Evolutionary conservation across 352 stramenopile genomes (phyloP).

Genomic region (Aphanomyces euteiches): DNA sequence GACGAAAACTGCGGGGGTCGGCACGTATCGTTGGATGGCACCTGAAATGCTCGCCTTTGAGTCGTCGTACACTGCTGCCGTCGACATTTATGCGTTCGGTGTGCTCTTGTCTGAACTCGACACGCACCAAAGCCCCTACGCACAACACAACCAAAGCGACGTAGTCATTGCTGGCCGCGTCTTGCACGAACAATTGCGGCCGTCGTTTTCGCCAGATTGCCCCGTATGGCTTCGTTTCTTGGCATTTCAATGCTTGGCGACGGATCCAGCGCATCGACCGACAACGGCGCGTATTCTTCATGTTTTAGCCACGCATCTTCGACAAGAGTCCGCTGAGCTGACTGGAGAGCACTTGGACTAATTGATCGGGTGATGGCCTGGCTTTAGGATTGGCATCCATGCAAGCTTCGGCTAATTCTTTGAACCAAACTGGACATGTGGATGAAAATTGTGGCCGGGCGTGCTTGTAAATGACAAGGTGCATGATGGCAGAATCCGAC

Average conservation of each 20-base stretch:
- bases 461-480: conserved; percentile 39
- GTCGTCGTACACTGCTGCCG: neutral
- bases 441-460: conserved; percentile 38
- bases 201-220: neutral
- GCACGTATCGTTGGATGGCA: conserved; percentile 17
- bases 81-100: conserved; percentile 24
- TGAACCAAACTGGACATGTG: conserved; percentile 40
- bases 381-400: conserved; percentile 20
- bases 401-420: conserved; percentile 36
- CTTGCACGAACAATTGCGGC: neutral
- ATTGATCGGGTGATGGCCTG: no score
- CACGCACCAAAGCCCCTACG: conserved; percentile 15
- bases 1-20: neutral
- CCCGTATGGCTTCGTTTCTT: conserved; percentile 4
- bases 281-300: neutral
- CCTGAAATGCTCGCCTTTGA: conserved; percentile 5
- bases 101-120: conserved; percentile 22
- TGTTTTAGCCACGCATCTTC: neutral
- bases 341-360: no score
- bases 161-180: neutral
- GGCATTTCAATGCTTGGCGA: conserved; percentile 12
- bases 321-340: no score
- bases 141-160: neutral
- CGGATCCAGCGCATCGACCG: conserved; percentile 8
- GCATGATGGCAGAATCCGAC: conserved; percentile 47